These are phyloP conservation scores for Oenanthe javanica DNA, from an alignment of 140 eudicot genomes.

Conservation along the genomic window DNA sequence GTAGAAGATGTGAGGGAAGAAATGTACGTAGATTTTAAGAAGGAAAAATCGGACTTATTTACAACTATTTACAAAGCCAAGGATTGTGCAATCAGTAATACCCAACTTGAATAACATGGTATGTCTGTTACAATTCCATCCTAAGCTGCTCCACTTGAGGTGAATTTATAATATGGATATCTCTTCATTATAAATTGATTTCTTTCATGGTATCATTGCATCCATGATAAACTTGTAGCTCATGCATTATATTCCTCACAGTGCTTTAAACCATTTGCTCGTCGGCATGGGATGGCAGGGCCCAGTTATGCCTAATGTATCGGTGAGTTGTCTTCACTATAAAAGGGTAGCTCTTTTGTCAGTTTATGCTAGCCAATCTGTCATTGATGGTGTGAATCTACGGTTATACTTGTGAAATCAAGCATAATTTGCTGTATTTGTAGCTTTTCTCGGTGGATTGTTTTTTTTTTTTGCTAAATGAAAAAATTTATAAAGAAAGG, in stretches of 20 bases:
- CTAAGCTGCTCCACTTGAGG: conserved; percentile 17
- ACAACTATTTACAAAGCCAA: too few species aligned
- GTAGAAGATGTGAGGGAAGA: not conserved
- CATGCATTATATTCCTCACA: conserved; percentile 3
- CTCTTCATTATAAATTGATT: conserved; percentile 19
- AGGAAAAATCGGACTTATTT: too few species aligned
- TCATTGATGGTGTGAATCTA: not conserved
- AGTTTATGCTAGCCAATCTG: not conserved
- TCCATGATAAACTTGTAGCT: conserved; percentile 15
- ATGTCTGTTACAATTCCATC: conserved; percentile 12
- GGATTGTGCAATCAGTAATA: conserved; percentile 11
- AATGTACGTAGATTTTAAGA: not conserved
- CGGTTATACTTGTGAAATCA: not conserved
- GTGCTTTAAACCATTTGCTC: not conserved
- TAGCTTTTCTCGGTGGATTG: too few species aligned
- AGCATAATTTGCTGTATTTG: not conserved
- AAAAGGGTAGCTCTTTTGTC: not conserved
- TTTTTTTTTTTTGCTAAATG: too few species aligned
- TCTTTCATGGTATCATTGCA: conserved; percentile 17
- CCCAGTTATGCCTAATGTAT: not conserved
- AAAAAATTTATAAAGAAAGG: too few species aligned
- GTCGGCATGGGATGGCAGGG: not conserved
- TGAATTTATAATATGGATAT: conserved; percentile 10
- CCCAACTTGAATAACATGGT: conserved; percentile 14
- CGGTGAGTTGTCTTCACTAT: conserved; percentile 1